Conservation (phyloP, 345 rosid genomes). For the Populus ilicifolia region DNA sequence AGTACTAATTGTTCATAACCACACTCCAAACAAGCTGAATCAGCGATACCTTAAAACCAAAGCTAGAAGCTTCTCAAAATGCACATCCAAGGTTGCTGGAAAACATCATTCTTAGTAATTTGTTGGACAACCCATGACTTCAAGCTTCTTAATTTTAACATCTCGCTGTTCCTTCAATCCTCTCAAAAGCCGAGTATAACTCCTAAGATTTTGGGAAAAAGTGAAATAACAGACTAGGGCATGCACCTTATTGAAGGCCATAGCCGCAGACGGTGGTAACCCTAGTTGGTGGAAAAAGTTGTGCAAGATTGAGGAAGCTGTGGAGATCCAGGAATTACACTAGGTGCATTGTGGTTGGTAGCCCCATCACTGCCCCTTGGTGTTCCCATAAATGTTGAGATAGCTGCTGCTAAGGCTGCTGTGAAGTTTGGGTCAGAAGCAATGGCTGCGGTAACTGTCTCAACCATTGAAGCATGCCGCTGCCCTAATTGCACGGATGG, state of each 20-base stretch:
- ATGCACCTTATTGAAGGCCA: not conserved
- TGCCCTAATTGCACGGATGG: conserved; percentile 37
- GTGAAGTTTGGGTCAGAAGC: conserved; percentile 82
- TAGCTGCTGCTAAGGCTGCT: conserved; percentile 73
- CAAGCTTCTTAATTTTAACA: not conserved
- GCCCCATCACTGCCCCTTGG: conserved; percentile 22
- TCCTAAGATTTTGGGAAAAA: not conserved
- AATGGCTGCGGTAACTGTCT: conserved; percentile 67
- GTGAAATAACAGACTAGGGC: not conserved
- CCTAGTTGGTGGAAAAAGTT: conserved; percentile 68
- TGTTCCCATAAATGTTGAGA: conserved; percentile 50
- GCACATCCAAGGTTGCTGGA: not conserved
- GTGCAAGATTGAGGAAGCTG: conserved; percentile 91
- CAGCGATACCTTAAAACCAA: not conserved
- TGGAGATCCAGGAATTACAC: conserved; percentile 47
- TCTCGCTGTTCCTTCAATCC: not conserved
- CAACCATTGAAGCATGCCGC: conserved; percentile 52
- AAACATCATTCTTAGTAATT: not conserved
- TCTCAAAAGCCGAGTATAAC: not conserved
- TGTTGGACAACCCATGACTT: not conserved
- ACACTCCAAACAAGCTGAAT: not conserved
- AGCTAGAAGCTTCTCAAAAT: not conserved
- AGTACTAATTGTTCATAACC: not conserved
- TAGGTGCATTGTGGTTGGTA: conserved; percentile 13
- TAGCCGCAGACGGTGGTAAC: not conserved